Percentiles rank a stretch among this genome's conserved stretches.
Conservation (phyloP, 2,329 filamentous ascomycete genomes). For the Pseudofabraea citricarpa region DNA sequence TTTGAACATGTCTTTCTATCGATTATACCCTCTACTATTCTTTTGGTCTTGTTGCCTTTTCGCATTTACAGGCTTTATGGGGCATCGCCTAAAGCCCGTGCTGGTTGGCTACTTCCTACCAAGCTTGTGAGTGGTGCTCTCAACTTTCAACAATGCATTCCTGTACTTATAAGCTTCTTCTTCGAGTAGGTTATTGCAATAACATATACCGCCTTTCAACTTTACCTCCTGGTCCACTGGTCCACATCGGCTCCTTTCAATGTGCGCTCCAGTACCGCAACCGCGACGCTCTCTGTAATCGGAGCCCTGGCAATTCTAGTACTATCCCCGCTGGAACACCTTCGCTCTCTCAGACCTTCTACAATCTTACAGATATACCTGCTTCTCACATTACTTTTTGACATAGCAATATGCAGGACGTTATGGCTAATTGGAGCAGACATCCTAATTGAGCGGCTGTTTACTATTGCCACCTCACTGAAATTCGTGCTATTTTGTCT, state of each 20-base stretch:
- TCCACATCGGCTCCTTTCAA: neutral
- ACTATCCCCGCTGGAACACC: neutral
- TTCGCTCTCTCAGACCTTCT: neutral
- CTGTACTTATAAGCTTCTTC: neutral
- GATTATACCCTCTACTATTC: neutral
- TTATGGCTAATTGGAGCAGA: neutral
- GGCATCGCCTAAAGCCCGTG: neutral
- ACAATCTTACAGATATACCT: neutral
- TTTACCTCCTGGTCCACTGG: neutral
- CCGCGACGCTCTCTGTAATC: neutral
- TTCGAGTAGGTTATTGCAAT: neutral
- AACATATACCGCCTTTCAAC: neutral
- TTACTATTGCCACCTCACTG: neutral
- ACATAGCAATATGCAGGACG: neutral
- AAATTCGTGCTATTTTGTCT: neutral
- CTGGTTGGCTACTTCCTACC: constrained; percentile 1
- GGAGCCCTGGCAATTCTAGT: neutral
- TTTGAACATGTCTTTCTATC: neutral
- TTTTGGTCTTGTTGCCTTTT: neutral
- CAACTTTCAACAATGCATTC: too few species aligned
- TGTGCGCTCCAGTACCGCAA: neutral
- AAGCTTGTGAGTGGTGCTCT: constrained; percentile 1
- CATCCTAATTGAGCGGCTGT: neutral
- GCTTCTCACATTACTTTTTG: neutral
- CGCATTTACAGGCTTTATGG: neutral